Base-by-base conservation (phyloP, 1,139 yeast genomes). In the Pneumocystis jirovecii region DNA sequence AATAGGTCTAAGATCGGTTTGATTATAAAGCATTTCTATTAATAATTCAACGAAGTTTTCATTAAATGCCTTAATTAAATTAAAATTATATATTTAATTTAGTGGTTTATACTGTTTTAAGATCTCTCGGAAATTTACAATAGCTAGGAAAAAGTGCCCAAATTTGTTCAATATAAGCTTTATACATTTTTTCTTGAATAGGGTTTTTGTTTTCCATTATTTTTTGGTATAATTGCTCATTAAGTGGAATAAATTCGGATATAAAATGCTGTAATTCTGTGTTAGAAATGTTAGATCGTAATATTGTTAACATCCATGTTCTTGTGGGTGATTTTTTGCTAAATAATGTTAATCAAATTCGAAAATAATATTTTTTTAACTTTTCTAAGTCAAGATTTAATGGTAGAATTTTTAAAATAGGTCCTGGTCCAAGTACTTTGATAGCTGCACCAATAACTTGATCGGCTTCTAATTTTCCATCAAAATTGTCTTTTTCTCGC, bases 251-350 rank as follows among this genome's bases (percentile, higher is more conserved):
- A 67, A 95, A 81, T 59, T 84, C 80, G 34, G 76, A 74, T 68
- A 82, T 81, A 76, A 83, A 93, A 73, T 80, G 89, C 0, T 81
- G 79, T 66, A 95, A 78, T 66, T 82, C 80, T 0, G 97, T 86
- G 72, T 83, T 82, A 70, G 85, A 82, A 39, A 89, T 87, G 72
- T 88, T 85, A 71, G 91, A 97, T 76, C 97, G 86, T 68, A 93
- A 81, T 50, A 95, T 75, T n/a, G 98, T 98, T 69, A 93, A 81
- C 71, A 93, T 74, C 97, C 97, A 93, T 63, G 97, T 97, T 75
- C 97, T 83, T 63, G 96, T 96, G 31, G 87, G 82, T 62, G 78
- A 76, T 29, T 71, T 72, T 42, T 72, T 63, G 10, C 66, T 66
- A 21, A 21, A 57, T 44, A 3, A 59, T 19, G 42, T 65, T 62